A percentile compares a stretch with the other conserved stretches of the same genome.
Conservation (phyloP, 805 yeast genomes). For the Dipodascopsis uninucleata region DNA sequence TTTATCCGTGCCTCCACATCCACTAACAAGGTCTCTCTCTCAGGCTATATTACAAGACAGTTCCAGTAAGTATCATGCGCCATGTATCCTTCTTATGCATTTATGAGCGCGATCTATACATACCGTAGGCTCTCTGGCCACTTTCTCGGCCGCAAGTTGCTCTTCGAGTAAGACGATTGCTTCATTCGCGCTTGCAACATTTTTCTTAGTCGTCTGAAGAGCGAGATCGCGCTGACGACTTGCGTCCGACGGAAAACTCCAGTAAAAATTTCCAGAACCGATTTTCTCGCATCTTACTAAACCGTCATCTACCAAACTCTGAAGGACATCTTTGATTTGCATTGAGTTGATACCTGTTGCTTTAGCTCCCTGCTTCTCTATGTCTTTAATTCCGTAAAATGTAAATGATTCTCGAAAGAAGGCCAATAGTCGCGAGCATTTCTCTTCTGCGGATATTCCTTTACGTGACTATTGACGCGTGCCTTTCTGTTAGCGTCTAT, state of each 20-base stretch:
- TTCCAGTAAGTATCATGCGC: too few species aligned
- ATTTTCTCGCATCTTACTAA: conserved; percentile 52
- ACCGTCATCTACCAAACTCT: conserved; percentile 48
- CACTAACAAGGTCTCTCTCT: conserved; percentile 7
- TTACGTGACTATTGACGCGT: conserved; percentile 19
- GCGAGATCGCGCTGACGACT: conserved; percentile 17
- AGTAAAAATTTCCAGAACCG: conserved; percentile 44
- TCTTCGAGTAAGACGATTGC: conserved; percentile 8
- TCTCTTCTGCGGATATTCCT: conserved; percentile 27
- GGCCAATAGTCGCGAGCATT: conserved; percentile 16
- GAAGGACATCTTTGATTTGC: conserved; percentile 52
- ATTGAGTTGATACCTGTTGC: conserved; percentile 49
- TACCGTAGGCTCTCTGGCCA: conserved; percentile 7
- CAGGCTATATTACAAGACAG: conserved; percentile 4
- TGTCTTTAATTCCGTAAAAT: conserved; percentile 42
- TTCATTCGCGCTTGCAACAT: conserved; percentile 10
- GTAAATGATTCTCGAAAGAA: conserved; percentile 23
- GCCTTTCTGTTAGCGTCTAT: too few species aligned
- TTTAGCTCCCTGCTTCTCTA: conserved; percentile 48
- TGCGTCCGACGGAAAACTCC: conserved; percentile 27
- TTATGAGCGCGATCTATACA: too few species aligned
- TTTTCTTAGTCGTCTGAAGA: conserved; percentile 11
- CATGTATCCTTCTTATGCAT: too few species aligned
- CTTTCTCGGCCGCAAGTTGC: conserved; percentile 7
- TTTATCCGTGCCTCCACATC: conserved; percentile 9